Conservation (phyloP, 257 asterid genomes). For the Vinca minor region DNA sequence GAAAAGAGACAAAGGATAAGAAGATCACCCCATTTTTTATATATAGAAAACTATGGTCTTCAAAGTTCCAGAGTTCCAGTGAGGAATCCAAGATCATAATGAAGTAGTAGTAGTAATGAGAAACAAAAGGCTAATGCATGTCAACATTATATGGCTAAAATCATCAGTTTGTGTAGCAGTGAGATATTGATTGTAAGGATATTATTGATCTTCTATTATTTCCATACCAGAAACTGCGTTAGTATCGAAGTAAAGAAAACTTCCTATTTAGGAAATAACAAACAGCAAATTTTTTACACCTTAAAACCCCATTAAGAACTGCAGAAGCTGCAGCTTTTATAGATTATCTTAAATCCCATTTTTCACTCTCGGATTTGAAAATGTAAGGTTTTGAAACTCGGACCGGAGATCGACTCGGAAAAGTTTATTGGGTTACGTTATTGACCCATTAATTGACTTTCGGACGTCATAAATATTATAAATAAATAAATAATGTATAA, state of each 20-base stretch:
- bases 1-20: neutral
- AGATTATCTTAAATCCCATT: neutral
- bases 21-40: neutral
- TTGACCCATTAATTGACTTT: no score
- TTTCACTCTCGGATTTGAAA: no score
- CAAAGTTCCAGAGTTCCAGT: neutral
- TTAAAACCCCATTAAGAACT: constrained; percentile 4
- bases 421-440: no score
- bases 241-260: constrained; percentile 15
- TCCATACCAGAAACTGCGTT: constrained; percentile 11
- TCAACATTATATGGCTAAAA: neutral
- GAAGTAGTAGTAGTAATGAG: constrained; percentile 2
- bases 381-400: no score
- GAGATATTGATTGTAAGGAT: constrained; percentile 9
- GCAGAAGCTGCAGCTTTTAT: constrained; percentile 9
- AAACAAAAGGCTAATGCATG: neutral
- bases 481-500: no score
- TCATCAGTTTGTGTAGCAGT: constrained; percentile 1
- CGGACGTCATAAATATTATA: no score
- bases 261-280: constrained; percentile 16
- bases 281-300: constrained; percentile 3
- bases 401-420: no score
- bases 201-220: neutral
- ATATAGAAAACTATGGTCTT: neutral
- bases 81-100: neutral